These are phyloP conservation scores for Candida awuae DNA, from an alignment of 805 yeast genomes.

Conservation along the genomic window DNA sequence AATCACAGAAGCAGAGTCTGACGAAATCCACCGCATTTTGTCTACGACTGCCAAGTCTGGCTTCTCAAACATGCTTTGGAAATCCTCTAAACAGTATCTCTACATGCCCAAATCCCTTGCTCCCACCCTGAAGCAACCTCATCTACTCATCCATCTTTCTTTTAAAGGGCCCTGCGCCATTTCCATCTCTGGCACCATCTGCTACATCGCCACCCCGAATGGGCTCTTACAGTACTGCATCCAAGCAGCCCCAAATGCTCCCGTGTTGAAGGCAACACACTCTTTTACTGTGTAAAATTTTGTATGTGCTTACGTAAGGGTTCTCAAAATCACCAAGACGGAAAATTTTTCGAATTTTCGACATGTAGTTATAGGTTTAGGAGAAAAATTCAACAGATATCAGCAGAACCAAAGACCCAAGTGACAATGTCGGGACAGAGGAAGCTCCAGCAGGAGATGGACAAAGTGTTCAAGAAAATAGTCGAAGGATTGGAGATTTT, in stretches of 20 bases:
- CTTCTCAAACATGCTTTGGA: neutral
- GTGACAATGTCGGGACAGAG: constrained; percentile 30
- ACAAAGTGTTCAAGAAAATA: constrained; percentile 54
- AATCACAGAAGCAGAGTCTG: neutral
- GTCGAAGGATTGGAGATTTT: constrained; percentile 48
- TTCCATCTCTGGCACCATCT: constrained; percentile 35
- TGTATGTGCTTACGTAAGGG: neutral
- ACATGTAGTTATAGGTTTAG: too few relatives aligned
- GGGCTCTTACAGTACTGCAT: constrained; percentile 79
- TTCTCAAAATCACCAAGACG: neutral
- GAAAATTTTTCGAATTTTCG: neutral
- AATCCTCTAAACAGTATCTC: neutral
- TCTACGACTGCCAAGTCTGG: neutral
- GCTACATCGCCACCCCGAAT: constrained; percentile 66
- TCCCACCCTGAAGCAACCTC: neutral
- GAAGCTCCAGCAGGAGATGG: constrained; percentile 44
- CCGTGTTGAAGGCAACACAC: too few relatives aligned
- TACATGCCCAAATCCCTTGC: neutral
- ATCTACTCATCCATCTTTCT: constrained; percentile 51
- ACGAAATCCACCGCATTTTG: neutral
- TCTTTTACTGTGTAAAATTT: too few relatives aligned
- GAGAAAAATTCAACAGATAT: too few relatives aligned
- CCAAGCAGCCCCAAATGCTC: too few relatives aligned
- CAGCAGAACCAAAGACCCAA: too few relatives aligned
- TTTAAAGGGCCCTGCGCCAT: constrained; percentile 22